A percentile compares a stretch with the other conserved stretches of the same genome.
phyloP scores from a whole-genome alignment of 352 stramenopile genomes.

The Phytophthora cactorum region DNA sequence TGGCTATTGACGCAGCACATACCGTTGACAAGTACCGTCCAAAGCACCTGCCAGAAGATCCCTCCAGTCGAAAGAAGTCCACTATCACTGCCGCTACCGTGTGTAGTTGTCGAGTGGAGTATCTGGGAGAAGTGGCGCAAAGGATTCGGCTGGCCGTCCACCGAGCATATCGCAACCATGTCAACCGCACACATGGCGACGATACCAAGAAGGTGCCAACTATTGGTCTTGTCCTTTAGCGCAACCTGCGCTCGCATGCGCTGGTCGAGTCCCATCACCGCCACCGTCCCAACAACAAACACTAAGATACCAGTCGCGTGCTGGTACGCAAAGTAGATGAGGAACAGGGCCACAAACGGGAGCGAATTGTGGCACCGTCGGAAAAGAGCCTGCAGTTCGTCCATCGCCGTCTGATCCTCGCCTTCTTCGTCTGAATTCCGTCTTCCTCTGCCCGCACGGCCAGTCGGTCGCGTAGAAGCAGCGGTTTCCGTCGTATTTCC shows the following conservation, averaged over 20 bases:
- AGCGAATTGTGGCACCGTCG: constrained; percentile 76
- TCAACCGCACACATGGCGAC: constrained; percentile 62
- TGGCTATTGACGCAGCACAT: constrained; percentile 9
- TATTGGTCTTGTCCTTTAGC: constrained; percentile 77
- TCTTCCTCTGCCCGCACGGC: constrained; percentile 9
- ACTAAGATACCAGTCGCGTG: constrained; percentile 75
- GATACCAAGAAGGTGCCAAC: constrained; percentile 55
- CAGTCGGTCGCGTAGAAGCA: constrained; percentile 3
- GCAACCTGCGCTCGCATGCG: constrained; percentile 69
- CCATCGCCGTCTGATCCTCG: constrained; percentile 59
- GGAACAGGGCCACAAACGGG: constrained; percentile 72
- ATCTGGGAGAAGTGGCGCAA: constrained; percentile 54
- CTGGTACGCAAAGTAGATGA: constrained; percentile 84
- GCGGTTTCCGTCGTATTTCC: constrained; percentile 3
- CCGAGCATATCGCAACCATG: constrained; percentile 60
- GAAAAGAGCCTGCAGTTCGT: constrained; percentile 71
- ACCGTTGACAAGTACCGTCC: constrained; percentile 83
- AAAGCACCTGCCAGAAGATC: constrained; percentile 72
- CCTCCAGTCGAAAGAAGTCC: constrained; percentile 20
- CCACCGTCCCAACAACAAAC: constrained; percentile 66
- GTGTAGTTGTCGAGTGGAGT: constrained; percentile 33
- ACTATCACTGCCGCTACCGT: constrained; percentile 29
- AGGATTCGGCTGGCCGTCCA: constrained; percentile 72
- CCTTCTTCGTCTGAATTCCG: constrained; percentile 37
- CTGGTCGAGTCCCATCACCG: constrained; percentile 78